Evolutionary conservation across 139 green algal genomes (phyloP), one percentile per base, ranked within the genome.

Genomic region (Coelastrella sp.): DNA sequence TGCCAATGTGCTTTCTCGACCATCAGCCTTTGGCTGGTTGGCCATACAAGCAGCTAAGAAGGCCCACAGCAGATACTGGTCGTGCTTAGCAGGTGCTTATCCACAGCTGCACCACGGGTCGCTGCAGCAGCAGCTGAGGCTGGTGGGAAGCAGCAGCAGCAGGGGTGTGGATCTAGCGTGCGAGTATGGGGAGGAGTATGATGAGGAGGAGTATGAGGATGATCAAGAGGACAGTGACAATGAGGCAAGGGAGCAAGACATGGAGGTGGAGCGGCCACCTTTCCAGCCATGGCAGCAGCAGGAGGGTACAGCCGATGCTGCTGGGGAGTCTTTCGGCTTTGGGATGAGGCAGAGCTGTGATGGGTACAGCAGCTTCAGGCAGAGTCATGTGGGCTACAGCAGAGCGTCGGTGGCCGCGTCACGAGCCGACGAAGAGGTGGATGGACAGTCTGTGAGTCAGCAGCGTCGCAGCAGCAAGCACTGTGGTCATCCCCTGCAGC

Each of bases 21-120:
- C 81, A 6, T 37, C 34, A 37, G n/a, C 68, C 6, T 78, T 82
- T 73, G 50, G 43, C 9, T 72, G 41, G 81, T 45, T 81, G 53
- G 27, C 69, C 17, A 53, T 80, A 6, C 50, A 80, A 57, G 68
- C 51, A 15, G 68, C 53, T 11, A 48, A 64, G 38, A 64, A 81
- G 51, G 81, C 51, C n/a, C 63, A 67, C 66, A 64, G 48, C 63
- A 64, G 79, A 45, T 66, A 79, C 45, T 78, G 79, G 79, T 38
- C 63, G 2, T 77, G 79, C 43, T 32, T 78, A 17, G 63, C 63
- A 2, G 79, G 63, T 11, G 43, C n/a, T 8, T 45, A 48, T 1
- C 78, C 43, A 41, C 78, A 63, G 60, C 60, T 74, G 79, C 63
- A 66, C 59, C 37, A 38, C 37, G 13, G 37, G 57, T 41, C 25